Conservation (phyloP, 345 rosid genomes). For the Reutealis trisperma region DNA sequence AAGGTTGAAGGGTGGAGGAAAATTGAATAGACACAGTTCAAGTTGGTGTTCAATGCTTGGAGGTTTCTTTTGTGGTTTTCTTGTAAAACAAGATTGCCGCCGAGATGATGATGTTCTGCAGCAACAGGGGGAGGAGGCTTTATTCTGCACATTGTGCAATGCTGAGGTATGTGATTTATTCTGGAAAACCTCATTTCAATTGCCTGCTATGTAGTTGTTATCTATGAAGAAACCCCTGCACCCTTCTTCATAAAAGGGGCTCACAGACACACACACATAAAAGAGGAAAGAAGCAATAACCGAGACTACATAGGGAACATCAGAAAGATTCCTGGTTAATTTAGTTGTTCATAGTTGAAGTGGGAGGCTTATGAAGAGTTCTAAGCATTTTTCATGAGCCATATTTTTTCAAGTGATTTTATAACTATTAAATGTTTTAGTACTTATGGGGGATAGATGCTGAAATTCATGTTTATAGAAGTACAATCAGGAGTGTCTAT, state of each 20-base stretch:
- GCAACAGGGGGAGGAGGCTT: slow-evolving; percentile 61
- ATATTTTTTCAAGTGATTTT: background rate
- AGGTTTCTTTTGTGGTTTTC: slow-evolving; percentile 60
- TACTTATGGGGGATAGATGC: background rate
- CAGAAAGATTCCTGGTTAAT: background rate
- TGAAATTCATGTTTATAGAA: background rate
- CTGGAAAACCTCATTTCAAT: background rate
- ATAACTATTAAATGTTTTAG: background rate
- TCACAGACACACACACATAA: background rate
- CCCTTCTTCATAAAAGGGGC: background rate
- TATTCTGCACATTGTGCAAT: slow-evolving; percentile 91
- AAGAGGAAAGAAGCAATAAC: background rate
- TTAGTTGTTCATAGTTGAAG: background rate
- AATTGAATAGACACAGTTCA: slow-evolving; percentile 41
- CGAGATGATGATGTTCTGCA: slow-evolving; percentile 49
- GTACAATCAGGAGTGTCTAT: background rate
- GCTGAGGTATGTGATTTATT: slow-evolving; percentile 55
- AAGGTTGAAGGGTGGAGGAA: slow-evolving; percentile 41
- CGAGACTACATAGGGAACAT: background rate
- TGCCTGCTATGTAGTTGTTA: background rate
- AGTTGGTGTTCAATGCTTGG: slow-evolving; percentile 51
- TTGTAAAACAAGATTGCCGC: slow-evolving; percentile 71
- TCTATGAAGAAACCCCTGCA: background rate
- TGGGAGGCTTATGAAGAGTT: background rate
- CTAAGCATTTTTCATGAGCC: background rate